phyloP scores from a whole-genome alignment of 768 basidiomycete species.

The Kwoniella europaea region DNA sequence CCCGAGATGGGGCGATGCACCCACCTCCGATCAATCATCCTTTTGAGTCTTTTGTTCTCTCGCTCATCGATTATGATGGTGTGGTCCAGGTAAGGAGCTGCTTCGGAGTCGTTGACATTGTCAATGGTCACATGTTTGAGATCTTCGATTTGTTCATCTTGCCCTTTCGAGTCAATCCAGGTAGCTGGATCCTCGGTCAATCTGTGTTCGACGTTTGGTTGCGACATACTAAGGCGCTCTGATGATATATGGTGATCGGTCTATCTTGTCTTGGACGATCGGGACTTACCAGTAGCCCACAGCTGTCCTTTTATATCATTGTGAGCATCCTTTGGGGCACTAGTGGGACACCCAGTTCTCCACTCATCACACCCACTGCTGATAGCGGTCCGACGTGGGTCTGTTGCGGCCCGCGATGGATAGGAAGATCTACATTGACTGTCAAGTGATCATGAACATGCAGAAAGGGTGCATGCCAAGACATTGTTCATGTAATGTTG shows the following conservation, averaged over 20 bases:
- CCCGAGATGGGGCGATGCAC: background rate
- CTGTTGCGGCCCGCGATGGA: constrained; percentile 4
- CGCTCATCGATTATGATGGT: constrained; percentile 33
- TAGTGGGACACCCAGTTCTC: background rate
- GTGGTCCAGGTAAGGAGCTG: constrained; percentile 37
- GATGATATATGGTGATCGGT: background rate
- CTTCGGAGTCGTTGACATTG: constrained; percentile 29
- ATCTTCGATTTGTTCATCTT: constrained; percentile 19
- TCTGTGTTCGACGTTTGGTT: constrained; percentile 10
- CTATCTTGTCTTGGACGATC: no score
- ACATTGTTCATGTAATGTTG: background rate
- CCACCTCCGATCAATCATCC: constrained; percentile 34
- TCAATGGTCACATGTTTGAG: constrained; percentile 15
- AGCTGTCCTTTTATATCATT: constrained; percentile 4
- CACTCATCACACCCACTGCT: background rate
- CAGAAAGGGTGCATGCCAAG: background rate
- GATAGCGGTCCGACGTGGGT: constrained; percentile 13
- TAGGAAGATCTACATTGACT: background rate
- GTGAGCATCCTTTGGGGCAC: background rate
- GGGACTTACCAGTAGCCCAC: background rate
- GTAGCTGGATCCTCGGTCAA: background rate
- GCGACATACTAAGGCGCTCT: background rate
- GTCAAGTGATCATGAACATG: background rate
- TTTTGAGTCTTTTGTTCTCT: constrained; percentile 53
- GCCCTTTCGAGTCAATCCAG: constrained; percentile 11